Percentiles rank a stretch among this genome's conserved stretches.
Conservation (phyloP, 129 eudicot species). For the Lactuca sativa region DNA sequence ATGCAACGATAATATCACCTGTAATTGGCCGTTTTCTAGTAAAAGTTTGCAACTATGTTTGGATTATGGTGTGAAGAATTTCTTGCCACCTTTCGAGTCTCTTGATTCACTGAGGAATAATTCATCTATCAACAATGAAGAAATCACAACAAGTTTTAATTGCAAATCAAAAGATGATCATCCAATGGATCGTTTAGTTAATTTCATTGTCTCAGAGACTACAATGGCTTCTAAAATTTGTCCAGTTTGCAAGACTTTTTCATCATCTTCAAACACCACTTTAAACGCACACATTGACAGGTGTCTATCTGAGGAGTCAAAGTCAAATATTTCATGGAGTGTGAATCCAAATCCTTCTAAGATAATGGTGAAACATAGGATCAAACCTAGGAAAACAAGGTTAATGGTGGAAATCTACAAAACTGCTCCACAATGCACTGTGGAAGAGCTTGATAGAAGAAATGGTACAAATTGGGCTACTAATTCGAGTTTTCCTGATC, state of each 20-base stretch:
- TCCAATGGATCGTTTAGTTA: neutral
- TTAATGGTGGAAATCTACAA: slow-evolving; percentile 65
- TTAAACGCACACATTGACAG: slow-evolving; percentile 95
- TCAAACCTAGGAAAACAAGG: slow-evolving; percentile 71
- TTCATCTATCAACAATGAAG: slow-evolving; percentile 31
- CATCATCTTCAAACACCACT: slow-evolving; percentile 92
- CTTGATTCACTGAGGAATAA: slow-evolving; percentile 43
- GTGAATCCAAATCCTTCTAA: slow-evolving; percentile 29
- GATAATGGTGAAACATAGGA: slow-evolving; percentile 54
- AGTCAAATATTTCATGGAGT: slow-evolving; percentile 43
- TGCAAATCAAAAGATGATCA: slow-evolving; percentile 5
- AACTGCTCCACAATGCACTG: slow-evolving; percentile 69
- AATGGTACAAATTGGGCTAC: slow-evolving; percentile 87
- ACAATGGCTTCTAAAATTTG: slow-evolving; percentile 78
- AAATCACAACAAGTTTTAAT: slow-evolving; percentile 27
- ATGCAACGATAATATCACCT: slow-evolving; percentile 52
- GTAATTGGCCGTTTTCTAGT: slow-evolving; percentile 81
- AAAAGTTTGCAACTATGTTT: slow-evolving; percentile 67
- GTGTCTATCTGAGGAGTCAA: slow-evolving; percentile 64
- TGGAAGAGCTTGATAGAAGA: slow-evolving; percentile 90
- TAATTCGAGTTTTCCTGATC: slow-evolving; percentile 42
- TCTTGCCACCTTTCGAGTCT: slow-evolving; percentile 83
- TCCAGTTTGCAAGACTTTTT: slow-evolving; percentile 84
- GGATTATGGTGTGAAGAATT: slow-evolving; percentile 65
- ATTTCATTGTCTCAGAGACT: slow-evolving; percentile 13